Base-by-base conservation (phyloP, 495 filamentous ascomycete species). In the Neurospora sp. region DNA sequence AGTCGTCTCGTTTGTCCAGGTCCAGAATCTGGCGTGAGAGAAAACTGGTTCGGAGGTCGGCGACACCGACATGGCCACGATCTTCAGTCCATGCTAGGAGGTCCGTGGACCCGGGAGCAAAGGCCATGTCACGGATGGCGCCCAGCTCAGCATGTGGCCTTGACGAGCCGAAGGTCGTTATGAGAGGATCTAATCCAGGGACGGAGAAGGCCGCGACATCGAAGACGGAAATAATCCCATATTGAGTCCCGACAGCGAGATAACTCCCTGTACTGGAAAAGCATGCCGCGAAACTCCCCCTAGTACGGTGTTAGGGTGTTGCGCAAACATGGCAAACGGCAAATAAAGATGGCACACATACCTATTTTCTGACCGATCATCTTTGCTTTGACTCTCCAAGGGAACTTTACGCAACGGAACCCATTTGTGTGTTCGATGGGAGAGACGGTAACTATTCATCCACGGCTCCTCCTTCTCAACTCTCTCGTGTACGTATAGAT, bases 11-110 rank as follows among this genome's bases (percentile, higher is more conserved):
- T 40, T 83, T 81, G 73, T 92, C 88, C 42, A 96, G 79, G 2
- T 87, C 76, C 10, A 97, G 79, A 37, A 92, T 87, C 78, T 99
- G 96, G 40, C 92, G 89, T 38, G 90, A 89, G 31, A 85, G 81
- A 73, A 97, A 93, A 27, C 90, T 89, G 72, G 88, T 89, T 31
- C 96, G 91, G 31, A 94, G 82, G 83, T 99, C 96, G 4, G 92
- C 92, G 65, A 98, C 85, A 12, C 94, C 94, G 41, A 95, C 87
- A 74, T 92, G 87, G 10, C 93, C 94, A 73, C 90, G 91, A 74
- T 97, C 91, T 82, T 99, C 96, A 27, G 94, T 89, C 94, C 95
- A 98, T 35, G 96, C 92, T 41, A 99, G 85, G 18, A 99, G 87
- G 80, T 99, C 95, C 88, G 90, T 92, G 11, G 94, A 93, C 22